Evolutionary conservation across 1,139 yeast species (phyloP).

Genomic region (Wickerhamiella infanticola): DNA sequence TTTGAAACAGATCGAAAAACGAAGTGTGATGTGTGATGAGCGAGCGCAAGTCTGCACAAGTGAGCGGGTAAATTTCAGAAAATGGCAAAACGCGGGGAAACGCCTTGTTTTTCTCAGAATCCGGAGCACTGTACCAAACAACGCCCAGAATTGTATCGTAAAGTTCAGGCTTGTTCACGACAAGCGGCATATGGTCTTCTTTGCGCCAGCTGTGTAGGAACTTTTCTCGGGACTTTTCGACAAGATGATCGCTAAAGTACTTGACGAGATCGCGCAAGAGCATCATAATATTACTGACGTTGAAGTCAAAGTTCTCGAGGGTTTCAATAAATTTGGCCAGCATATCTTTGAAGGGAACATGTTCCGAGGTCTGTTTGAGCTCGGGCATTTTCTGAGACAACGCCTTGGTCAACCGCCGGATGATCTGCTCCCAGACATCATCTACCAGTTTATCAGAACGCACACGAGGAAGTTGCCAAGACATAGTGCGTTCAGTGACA

Average conservation of each 20-base stretch:
- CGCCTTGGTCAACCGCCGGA: conserved; percentile 21
- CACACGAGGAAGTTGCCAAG: conserved; percentile 34
- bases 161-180: conserved; percentile 41
- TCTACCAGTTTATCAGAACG: conserved; percentile 34
- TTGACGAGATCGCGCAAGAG: conserved; percentile 45
- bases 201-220: conserved; percentile 51
- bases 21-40: conserved; percentile 45
- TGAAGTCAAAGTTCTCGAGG: conserved; percentile 56
- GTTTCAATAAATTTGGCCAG: conserved; percentile 64
- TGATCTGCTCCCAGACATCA: conserved; percentile 64
- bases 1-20: conserved; percentile 48
- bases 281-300: conserved; percentile 45
- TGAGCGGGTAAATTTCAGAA: conserved; percentile 74
- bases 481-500: conserved; percentile 54
- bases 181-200: conserved; percentile 83
- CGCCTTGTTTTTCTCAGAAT: conserved; percentile 23
- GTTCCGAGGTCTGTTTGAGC: conserved; percentile 26
- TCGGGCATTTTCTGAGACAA: conserved; percentile 18
- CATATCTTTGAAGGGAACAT: conserved; percentile 37
- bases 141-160: conserved; percentile 48
- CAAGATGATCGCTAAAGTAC: conserved; percentile 42
- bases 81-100: conserved; percentile 78
- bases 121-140: conserved; percentile 51
- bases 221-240: conserved; percentile 42
- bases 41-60: conserved; percentile 59